Conservation (phyloP, 192 early-diverging fungal species). For the Podila epicladia region DNA sequence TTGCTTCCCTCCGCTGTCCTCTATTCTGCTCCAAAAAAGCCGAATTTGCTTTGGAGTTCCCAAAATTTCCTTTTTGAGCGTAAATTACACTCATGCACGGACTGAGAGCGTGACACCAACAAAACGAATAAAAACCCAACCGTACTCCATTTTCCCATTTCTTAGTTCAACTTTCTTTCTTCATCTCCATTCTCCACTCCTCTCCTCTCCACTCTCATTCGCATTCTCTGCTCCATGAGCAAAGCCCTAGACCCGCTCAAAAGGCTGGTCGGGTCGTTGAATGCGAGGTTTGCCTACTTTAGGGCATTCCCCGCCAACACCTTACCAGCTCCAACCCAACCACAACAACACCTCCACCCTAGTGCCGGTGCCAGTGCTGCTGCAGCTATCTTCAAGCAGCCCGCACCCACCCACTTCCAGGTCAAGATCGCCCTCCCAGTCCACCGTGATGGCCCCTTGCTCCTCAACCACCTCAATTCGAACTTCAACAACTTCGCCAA, state of each 20-base stretch:
- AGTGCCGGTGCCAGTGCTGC: conserved; percentile 1
- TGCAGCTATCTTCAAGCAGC: conserved; percentile 20
- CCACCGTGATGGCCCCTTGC: conserved; percentile 41
- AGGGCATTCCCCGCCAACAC: conserved; percentile 26
- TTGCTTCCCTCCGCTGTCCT: too few relatives aligned
- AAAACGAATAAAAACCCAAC: neutral
- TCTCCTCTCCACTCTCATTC: neutral
- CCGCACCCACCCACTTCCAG: conserved; percentile 42
- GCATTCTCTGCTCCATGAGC: conserved; percentile 21
- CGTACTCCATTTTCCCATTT: neutral
- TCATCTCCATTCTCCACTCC: neutral
- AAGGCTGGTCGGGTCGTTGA: conserved; percentile 52
- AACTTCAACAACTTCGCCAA: conserved; percentile 23
- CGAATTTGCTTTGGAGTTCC: neutral
- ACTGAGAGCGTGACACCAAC: neutral
- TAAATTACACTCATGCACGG: too few relatives aligned
- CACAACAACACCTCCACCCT: conserved; percentile 27
- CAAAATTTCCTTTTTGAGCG: conserved; percentile 24
- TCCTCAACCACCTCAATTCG: conserved; percentile 33
- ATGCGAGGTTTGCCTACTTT: conserved; percentile 43
- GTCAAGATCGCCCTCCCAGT: conserved; percentile 27
- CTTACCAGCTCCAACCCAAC: neutral
- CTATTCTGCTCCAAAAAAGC: neutral
- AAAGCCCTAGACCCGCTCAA: conserved; percentile 50
- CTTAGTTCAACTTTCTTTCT: neutral